These are phyloP conservation scores for Citrus glauca DNA, from an alignment of 345 rosid species.

Conservation along the genomic window DNA sequence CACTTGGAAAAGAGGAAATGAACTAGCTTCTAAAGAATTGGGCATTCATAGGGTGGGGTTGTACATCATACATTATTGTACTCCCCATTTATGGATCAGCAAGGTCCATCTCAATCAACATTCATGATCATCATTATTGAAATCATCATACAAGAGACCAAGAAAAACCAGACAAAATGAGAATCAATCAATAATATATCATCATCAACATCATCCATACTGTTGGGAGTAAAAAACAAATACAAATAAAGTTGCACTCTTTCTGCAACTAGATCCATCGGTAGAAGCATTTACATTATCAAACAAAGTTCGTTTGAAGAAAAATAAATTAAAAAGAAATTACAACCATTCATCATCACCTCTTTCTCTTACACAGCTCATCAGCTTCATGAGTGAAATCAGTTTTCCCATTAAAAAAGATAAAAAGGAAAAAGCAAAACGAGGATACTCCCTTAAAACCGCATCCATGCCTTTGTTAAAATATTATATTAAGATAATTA, in stretches of 20 bases:
- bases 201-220: constrained; percentile 1
- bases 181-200: constrained; percentile 1
- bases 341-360: constrained; percentile 20
- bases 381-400: constrained; percentile 26
- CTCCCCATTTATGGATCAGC: neutral
- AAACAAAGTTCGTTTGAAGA: neutral
- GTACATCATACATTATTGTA: neutral
- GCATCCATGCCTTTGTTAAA: constrained; percentile 43
- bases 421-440: constrained; percentile 18
- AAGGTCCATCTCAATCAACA: constrained; percentile 11
- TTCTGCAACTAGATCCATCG: neutral
- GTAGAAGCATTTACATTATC: constrained; percentile 20
- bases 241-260: constrained; percentile 7
- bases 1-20: neutral
- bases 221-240: neutral
- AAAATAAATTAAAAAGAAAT: neutral
- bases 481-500: constrained; percentile 9
- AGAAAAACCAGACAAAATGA: constrained; percentile 8
- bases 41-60: neutral
- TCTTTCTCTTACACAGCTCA: constrained; percentile 23
- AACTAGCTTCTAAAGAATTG: neutral
- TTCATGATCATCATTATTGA: constrained; percentile 3
- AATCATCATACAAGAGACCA: neutral
- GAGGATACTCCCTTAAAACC: constrained; percentile 63
- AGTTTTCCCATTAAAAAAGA: neutral